These are phyloP conservation scores for Lentinus polychrous DNA, from an alignment of 1,284 basidiomycete species.

Conservation along the genomic window DNA sequence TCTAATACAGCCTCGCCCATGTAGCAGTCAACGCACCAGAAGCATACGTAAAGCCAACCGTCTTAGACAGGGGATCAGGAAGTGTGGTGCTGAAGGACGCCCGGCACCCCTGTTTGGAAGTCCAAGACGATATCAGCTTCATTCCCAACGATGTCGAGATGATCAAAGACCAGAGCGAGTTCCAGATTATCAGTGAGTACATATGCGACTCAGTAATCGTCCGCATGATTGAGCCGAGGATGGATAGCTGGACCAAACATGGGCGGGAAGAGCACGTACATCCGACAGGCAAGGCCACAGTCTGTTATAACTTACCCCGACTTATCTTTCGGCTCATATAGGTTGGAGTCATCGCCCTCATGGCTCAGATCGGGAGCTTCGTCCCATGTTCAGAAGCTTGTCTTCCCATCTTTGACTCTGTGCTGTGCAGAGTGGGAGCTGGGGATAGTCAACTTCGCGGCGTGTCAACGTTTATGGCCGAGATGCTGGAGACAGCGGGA, in stretches of 20 bases:
- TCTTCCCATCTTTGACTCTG: constrained; percentile 93
- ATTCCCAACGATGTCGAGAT: constrained; percentile 94
- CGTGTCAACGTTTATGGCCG: constrained; percentile 98
- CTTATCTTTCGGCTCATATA: constrained; percentile 24
- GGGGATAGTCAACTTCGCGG: constrained; percentile 98
- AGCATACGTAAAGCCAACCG: constrained; percentile 79
- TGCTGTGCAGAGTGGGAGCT: constrained; percentile 93
- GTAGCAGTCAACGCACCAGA: constrained; percentile 84
- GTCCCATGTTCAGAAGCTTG: constrained; percentile 86
- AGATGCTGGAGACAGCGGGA: constrained; percentile 97
- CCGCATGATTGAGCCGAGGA: constrained; percentile 3
- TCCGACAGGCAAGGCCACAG: constrained; percentile 55
- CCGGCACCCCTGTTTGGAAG: constrained; percentile 94
- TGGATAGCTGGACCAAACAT: constrained; percentile 84
- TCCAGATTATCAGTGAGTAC: constrained; percentile 76
- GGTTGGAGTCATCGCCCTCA: constrained; percentile 89
- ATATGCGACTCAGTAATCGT: background rate
- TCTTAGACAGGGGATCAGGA: constrained; percentile 73
- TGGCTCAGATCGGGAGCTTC: constrained; percentile 95
- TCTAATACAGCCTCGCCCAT: constrained; percentile 78
- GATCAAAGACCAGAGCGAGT: constrained; percentile 79
- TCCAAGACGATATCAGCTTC: constrained; percentile 92
- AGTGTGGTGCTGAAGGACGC: constrained; percentile 76
- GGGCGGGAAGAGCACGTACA: constrained; percentile 94
- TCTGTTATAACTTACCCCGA: constrained; percentile 8